Evolutionary conservation across 2,329 filamentous ascomycete genomes (phyloP), one percentile per base, ranked within the genome.

Genomic region (Exophiala viscosa): DNA sequence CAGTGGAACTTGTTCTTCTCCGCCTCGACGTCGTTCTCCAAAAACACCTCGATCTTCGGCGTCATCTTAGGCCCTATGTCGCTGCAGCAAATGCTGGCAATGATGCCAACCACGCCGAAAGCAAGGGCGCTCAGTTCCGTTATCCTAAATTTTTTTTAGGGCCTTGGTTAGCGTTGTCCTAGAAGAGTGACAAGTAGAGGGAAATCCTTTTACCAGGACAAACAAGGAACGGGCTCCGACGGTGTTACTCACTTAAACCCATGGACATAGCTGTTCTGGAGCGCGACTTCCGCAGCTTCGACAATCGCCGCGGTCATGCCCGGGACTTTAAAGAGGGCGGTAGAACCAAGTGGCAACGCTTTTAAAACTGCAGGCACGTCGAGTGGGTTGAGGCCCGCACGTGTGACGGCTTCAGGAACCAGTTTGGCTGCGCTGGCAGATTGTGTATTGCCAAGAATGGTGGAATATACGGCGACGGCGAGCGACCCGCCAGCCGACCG

Each of bases 401-500:
- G 14, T 3, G n/a, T 10, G 2, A 9, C 35, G 7, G 35, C 35
- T 6, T 5, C 35, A 8, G 35, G 35, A 14, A 38, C 10, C 10
- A 6, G 14, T 7, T 38, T 14, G 5, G 11, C n/a, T 9, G 35
- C 14, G 9, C 5, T 4, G 6, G 11, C 6, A 15, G 13, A 6
- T 10, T 15, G 10, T 7, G 35, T 15, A 17, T 38, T 38, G 48
- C 65, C 69, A 33, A 71, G 63, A 47, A 76, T 71, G 4, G 72
- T 73, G 9, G 67, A 66, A 58, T 74, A 76, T 23, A 72, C 65
- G 0, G 69, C 66, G 31, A 66, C 69, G 49, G 72, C 72, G 41
- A 76, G 66, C 59, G 38, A 66, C 15, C 72, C 73, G 40, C 72
- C 72, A 3, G 71, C 70, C 54, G 71, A 76, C 3, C 73, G 66